A percentile compares a stretch with the other conserved stretches of the same genome.
Conservation (phyloP, 2,329 filamentous ascomycete species). For the Pseudogymnoascus sp. region DNA sequence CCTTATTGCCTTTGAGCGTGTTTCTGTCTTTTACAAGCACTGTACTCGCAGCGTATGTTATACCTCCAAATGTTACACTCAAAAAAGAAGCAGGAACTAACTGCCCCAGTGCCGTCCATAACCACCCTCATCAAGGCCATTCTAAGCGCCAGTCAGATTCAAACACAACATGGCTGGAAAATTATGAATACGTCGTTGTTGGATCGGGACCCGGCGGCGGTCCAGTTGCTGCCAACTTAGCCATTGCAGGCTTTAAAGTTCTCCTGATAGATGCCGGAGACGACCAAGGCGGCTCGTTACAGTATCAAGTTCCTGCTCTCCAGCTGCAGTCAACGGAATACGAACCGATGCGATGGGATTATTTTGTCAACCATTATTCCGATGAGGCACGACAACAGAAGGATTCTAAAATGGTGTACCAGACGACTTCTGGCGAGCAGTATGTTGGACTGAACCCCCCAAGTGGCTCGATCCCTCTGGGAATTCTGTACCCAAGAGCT, state of each 20-base stretch:
- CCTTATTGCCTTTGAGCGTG: not conserved
- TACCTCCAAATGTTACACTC: not conserved
- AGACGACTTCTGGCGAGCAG: constrained; percentile 20
- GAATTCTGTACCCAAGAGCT: constrained; percentile 23
- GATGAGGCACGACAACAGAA: constrained; percentile 37
- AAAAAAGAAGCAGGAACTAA: not conserved
- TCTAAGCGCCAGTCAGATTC: not conserved
- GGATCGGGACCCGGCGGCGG: constrained; percentile 44
- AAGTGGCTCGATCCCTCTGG: constrained; percentile 17
- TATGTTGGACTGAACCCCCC: constrained; percentile 22
- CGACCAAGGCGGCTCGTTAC: constrained; percentile 36
- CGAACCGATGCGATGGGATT: constrained; percentile 43
- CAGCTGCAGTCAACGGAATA: constrained; percentile 41
- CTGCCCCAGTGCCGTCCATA: not conserved
- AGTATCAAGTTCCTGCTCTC: constrained; percentile 42
- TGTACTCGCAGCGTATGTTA: not conserved
- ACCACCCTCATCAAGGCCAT: not conserved
- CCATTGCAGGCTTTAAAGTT: constrained; percentile 43
- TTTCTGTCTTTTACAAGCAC: not conserved
- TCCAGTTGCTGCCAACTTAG: constrained; percentile 42
- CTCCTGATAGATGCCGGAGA: constrained; percentile 47
- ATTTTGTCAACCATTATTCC: constrained; percentile 45
- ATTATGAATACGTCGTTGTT: constrained; percentile 47
- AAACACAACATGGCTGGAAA: constrained; percentile 1
- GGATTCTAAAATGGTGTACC: constrained; percentile 44